phyloP scores from a whole-genome alignment of 108 stramenopile genomes.

The Parietichytrium sp. region DNA sequence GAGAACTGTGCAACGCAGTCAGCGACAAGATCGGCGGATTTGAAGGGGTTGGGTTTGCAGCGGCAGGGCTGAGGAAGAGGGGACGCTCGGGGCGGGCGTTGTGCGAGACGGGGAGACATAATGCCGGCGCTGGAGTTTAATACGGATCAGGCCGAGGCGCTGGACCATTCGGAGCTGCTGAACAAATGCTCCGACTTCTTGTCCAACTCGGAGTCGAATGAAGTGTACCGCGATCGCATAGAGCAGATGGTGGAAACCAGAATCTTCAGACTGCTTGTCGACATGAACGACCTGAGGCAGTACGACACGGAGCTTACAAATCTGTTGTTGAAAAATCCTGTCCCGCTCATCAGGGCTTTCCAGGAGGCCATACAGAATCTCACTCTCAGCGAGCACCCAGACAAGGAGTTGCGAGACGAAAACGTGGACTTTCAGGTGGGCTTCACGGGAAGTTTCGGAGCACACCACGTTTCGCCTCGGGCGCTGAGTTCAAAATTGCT shows the following conservation, averaged over 20 bases:
- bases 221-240: background rate
- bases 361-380: constrained; percentile 29
- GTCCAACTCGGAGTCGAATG: background rate
- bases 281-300: constrained; percentile 36
- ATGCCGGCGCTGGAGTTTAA: too few relatives aligned
- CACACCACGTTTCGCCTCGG: constrained; percentile 49
- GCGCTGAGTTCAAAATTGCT: constrained; percentile 46
- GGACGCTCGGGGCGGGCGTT: too few relatives aligned
- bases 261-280: constrained; percentile 1
- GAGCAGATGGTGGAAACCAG: constrained; percentile 12
- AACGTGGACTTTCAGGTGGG: constrained; percentile 46
- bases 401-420: background rate
- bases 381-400: background rate
- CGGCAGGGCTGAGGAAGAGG: too few relatives aligned
- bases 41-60: too few relatives aligned
- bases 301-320: background rate
- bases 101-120: too few relatives aligned
- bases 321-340: background rate
- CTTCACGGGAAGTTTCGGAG: constrained; percentile 61
- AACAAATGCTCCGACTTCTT: background rate
- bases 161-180: constrained; percentile 23
- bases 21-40: too few relatives aligned
- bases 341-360: background rate
- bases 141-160: background rate
- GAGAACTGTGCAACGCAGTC: too few relatives aligned